Conservation (phyloP, 768 basidiomycete species). For the Phanerochaete sordida region DNA sequence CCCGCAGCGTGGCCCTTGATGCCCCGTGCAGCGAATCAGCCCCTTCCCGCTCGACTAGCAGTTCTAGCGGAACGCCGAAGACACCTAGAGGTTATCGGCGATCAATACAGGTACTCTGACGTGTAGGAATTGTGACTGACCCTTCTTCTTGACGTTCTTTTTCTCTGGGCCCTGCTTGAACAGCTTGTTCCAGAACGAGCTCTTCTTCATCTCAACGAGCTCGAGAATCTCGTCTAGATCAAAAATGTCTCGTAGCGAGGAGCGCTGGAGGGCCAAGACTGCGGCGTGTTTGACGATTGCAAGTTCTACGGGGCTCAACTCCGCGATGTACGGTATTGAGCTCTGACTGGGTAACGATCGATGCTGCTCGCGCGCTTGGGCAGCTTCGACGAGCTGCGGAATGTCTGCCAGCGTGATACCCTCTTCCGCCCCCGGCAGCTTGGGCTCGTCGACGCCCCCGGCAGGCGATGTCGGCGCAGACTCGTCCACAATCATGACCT, state of each 20-base stretch:
- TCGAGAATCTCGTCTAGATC: constrained; percentile 94
- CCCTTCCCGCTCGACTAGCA: constrained; percentile 91
- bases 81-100: constrained; percentile 54
- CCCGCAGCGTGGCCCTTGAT: constrained; percentile 75
- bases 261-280: constrained; percentile 73
- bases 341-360: constrained; percentile 77
- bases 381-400: constrained; percentile 87
- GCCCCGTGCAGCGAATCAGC: constrained; percentile 94
- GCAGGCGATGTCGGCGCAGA: constrained; percentile 70
- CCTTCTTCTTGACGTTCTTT: constrained; percentile 89
- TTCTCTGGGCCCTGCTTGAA: constrained; percentile 84
- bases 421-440: constrained; percentile 73
- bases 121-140: constrained; percentile 32
- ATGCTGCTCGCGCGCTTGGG: constrained; percentile 84
- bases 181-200: constrained; percentile 92
- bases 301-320: constrained; percentile 79
- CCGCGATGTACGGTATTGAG: constrained; percentile 79
- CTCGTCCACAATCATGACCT: constrained; percentile 87
- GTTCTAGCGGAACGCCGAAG: constrained; percentile 89
- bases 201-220: constrained; percentile 89
- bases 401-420: constrained; percentile 93
- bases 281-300: constrained; percentile 92
- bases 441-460: constrained; percentile 39
- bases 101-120: not conserved
- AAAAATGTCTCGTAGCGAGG: constrained; percentile 75